Evolutionary conservation across 257 asterid species (phyloP).

Genomic region (Osmanthus fragrans): DNA sequence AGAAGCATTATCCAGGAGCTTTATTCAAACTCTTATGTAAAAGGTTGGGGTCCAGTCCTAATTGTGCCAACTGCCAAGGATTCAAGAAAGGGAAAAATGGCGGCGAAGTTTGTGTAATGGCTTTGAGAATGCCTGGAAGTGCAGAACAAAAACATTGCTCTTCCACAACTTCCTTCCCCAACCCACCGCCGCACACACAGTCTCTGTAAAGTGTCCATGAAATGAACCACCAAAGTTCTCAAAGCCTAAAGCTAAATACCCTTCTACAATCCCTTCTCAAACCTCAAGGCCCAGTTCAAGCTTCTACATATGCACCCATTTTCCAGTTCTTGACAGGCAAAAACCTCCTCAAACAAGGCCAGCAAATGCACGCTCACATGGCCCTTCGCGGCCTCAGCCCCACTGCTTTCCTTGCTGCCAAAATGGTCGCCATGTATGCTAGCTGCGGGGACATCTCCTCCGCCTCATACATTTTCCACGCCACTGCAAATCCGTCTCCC

Average conservation of each 20-base stretch:
- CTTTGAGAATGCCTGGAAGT: neutral
- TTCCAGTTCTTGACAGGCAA: conserved; percentile 67
- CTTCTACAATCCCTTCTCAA: conserved; percentile 46
- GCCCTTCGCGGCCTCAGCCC: conserved; percentile 55
- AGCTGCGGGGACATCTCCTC: conserved; percentile 76
- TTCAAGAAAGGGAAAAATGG: neutral
- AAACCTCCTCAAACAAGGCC: conserved; percentile 58
- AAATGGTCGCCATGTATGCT: conserved; percentile 95
- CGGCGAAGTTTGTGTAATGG: neutral
- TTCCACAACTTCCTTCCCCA: neutral
- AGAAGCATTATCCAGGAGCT: too few relatives aligned
- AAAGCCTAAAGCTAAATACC: conserved; percentile 35
- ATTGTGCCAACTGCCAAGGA: neutral
- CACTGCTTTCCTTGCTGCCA: conserved; percentile 57
- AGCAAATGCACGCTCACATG: conserved; percentile 73
- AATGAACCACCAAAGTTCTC: conserved; percentile 29
- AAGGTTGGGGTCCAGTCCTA: too few relatives aligned
- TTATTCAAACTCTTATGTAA: too few relatives aligned
- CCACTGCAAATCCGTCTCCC: conserved; percentile 37
- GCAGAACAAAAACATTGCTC: neutral
- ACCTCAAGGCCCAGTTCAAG: conserved; percentile 29
- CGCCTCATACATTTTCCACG: conserved; percentile 50
- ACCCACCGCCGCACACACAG: neutral
- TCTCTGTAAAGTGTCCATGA: conserved; percentile 23
- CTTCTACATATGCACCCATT: conserved; percentile 53